Evolutionary conservation across 1,284 basidiomycete species (phyloP), one percentile per base, ranked within the genome.

Genomic region (Ustilago crameri): DNA sequence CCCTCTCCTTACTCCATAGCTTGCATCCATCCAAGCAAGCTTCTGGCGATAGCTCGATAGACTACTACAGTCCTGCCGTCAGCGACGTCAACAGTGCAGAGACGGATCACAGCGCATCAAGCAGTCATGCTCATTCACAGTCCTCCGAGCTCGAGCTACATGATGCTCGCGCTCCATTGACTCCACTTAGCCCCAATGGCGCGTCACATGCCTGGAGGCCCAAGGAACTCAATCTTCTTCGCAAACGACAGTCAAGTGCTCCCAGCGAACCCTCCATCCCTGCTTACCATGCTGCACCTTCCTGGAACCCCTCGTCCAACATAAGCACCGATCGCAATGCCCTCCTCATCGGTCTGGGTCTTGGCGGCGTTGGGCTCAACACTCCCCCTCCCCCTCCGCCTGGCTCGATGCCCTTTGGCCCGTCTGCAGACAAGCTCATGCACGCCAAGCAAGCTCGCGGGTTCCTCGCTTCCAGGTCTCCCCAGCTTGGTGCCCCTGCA

Each of bases 41-140:
- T 4, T 60, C 66, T 20, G 49, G 48, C 46, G 59, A 69, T 38
- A 69, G 66, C 56, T 57, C 55, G 18, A 59, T 59, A 58, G 69
- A 72, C 44, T 56, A 51, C 40, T 60, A 64, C 56, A 72, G 69
- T 23, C 69, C 69, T 1, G 60, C 64, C 9, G 47, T 67, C 46
- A 72, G 69, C 64, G 69, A 67, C 27, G 56, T 51, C 52, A 72
- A 63, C 50, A 67, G 69, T 27, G 60, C 69, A 42, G 69, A 72
- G 9, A 72, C 69, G 4, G 68, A 71, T 20, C 55, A 62, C 50
- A 72, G 69, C 64, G 56, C 43, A 9, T 63, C 50, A 15, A 72
- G 69, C 42, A 43, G 49, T 18, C 64, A 58, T n/a, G 58, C 49
- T 2, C 63, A 51, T 22, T 69, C 69, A 2, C 60, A 73, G 10